phyloP scores from a whole-genome alignment of 2,329 filamentous ascomycete species.

The Sporothrix inflata region DNA sequence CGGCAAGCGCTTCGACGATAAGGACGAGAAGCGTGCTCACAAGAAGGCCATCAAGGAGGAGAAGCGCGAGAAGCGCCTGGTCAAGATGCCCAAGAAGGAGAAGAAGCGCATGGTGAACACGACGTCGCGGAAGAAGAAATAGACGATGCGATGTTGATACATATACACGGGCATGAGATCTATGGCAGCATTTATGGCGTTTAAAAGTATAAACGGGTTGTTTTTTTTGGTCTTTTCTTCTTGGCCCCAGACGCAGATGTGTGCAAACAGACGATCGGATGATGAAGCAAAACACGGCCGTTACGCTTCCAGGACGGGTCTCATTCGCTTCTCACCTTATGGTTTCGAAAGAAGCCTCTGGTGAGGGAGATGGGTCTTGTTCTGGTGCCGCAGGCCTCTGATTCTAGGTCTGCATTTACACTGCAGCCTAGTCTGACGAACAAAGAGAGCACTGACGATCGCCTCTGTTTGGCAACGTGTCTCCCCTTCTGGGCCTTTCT shows the following conservation, averaged over 20 bases:
- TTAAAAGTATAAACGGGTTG: not conserved
- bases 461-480: slow-evolving; percentile 21
- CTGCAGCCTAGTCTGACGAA: slow-evolving; percentile 48
- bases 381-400: slow-evolving; percentile 23
- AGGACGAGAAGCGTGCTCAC: slow-evolving; percentile 84
- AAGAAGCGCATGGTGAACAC: slow-evolving; percentile 84
- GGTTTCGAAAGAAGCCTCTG: slow-evolving; percentile 11
- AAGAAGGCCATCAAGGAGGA: slow-evolving; percentile 93
- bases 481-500: slow-evolving; percentile 43
- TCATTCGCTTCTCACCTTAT: not conserved
- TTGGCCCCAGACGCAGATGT: not conserved
- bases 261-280: slow-evolving; percentile 29
- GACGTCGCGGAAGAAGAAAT: slow-evolving; percentile 57
- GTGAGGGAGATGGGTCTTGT: not conserved
- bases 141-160: not conserved
- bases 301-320: not conserved
- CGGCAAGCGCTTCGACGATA: slow-evolving; percentile 86
- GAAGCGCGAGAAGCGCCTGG: slow-evolving; percentile 88
- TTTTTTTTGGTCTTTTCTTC: not conserved
- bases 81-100: slow-evolving; percentile 93
- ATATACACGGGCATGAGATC: not conserved
- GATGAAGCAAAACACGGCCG: slow-evolving; percentile 30
- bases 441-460: slow-evolving; percentile 65
- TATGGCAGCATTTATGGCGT: slow-evolving; percentile 25
- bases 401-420: slow-evolving; percentile 31